phyloP scores from a whole-genome alignment of 371 early-diverging fungal genomes.

The Haplosporangium sp. region DNA sequence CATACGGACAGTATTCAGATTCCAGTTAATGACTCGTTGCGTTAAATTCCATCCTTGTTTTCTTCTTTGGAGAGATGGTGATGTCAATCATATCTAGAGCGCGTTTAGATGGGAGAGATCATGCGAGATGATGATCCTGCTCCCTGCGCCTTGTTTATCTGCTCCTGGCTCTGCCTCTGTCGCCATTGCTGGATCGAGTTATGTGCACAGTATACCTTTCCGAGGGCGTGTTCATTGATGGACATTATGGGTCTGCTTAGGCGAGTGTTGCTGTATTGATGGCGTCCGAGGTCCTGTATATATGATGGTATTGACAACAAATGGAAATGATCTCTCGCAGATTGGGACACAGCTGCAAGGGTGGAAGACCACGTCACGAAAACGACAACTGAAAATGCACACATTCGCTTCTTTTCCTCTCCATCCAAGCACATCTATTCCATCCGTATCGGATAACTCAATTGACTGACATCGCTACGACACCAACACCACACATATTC shows the following conservation, averaged over 20 bases:
- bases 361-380: no score
- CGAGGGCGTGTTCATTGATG: conserved; percentile 53
- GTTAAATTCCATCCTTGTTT: not conserved
- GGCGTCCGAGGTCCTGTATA: not conserved
- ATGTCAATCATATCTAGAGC: not conserved
- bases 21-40: not conserved
- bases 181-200: not conserved
- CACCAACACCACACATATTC: not conserved
- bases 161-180: not conserved
- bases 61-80: no score
- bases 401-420: not conserved
- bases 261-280: not conserved
- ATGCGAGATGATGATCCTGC: not conserved
- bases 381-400: not conserved
- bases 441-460: not conserved
- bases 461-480: conserved; percentile 1
- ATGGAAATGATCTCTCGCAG: no score
- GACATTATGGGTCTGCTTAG: conserved; percentile 22
- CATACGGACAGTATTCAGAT: not conserved
- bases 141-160: no score
- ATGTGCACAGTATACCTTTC: conserved; percentile 29
- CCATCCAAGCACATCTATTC: not conserved
- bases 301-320: no score
- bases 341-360: no score
- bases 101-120: not conserved